Evolutionary conservation across 176 grass and related monocot genomes (phyloP), one percentile per base, ranked within the genome.

Genomic region (Neostapfia colusana): DNA sequence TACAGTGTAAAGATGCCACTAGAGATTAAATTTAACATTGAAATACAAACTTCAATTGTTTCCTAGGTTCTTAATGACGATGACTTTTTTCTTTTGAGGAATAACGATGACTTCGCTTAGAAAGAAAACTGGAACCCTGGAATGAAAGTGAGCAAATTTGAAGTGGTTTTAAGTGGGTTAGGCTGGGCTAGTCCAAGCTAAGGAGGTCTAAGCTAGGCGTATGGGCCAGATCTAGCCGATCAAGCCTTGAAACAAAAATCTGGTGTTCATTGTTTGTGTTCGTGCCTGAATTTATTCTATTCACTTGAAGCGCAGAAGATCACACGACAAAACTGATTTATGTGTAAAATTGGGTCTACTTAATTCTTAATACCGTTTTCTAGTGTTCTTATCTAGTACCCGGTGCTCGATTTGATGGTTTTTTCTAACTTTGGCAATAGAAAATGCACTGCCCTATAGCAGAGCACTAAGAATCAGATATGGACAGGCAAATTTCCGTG

Each of bases 401-500:
- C 8, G 36, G 4, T 5, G 7, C 20, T 54, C 50, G 18, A 54
- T 57, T 23, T 62, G 31, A 44, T 36, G 17, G 8, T 43, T 24
- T 25, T n/a, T 62, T 70, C 54, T 42, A 20, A 28, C 27, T 70
- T 84, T 43, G 65, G 61, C 45, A 23, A 77, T 54, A 53, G 6
- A 12, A 4, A 39, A 11, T 43, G 9, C 39, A 41, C 39, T 9
- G 39, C 39, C 7, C 39, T 9, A 10, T 41, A 35, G 5, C 8
- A 71, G 55, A 64, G 57, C 39, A 65, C 3, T 23, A 48, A 39
- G 61, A 58, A 69, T 63, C 43, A 73, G 31, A 62, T 11, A 39
- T 18, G n/a, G n/a, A 27, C 23, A 27, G 14, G 34, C 59, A 56
- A 50, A 24, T 42, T 82, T 65, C 68, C 67, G 2, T 72, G 15